Percentiles rank a stretch among this genome's conserved stretches.
Conservation (phyloP, 371 early-diverging fungal genomes). For the Actinomucor elegans region DNA sequence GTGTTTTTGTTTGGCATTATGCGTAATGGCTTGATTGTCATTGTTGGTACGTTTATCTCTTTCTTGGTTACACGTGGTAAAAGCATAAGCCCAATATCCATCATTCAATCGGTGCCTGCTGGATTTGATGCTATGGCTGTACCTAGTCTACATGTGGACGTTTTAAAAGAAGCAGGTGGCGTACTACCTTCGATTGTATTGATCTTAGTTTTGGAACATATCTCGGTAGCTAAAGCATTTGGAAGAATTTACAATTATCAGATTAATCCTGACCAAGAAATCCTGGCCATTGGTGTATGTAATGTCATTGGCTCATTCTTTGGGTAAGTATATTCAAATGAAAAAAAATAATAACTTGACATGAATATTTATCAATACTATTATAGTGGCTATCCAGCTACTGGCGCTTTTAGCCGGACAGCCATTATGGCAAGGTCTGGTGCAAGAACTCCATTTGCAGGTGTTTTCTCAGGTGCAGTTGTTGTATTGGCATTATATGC, state of each 20-base stretch:
- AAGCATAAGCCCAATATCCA: constrained; percentile 29
- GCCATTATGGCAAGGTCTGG: constrained; percentile 82
- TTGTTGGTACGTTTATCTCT: constrained; percentile 43
- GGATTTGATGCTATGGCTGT: constrained; percentile 63
- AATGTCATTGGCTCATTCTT: constrained; percentile 83
- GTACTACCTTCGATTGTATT: constrained; percentile 63
- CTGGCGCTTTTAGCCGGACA: constrained; percentile 90
- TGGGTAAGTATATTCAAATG: constrained; percentile 47
- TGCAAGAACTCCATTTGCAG: constrained; percentile 80
- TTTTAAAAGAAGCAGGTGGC: constrained; percentile 44
- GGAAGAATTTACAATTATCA: constrained; percentile 59
- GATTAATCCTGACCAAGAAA: constrained; percentile 75
- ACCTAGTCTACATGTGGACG: constrained; percentile 41
- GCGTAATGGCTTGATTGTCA: constrained; percentile 44
- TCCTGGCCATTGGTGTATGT: constrained; percentile 82
- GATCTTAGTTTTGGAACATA: constrained; percentile 79
- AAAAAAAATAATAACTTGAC: neutral
- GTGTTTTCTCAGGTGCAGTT: constrained; percentile 70
- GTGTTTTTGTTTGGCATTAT: constrained; percentile 49
- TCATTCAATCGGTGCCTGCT: constrained; percentile 67
- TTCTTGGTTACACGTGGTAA: constrained; percentile 29
- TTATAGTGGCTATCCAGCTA: constrained; percentile 75
- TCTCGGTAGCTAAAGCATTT: constrained; percentile 74
- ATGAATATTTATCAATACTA: constrained; percentile 6
- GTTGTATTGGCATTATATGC: constrained; percentile 77